These are phyloP conservation scores for Stachybotrys echinatus DNA, from an alignment of 2,329 filamentous ascomycete species.

Conservation along the genomic window DNA sequence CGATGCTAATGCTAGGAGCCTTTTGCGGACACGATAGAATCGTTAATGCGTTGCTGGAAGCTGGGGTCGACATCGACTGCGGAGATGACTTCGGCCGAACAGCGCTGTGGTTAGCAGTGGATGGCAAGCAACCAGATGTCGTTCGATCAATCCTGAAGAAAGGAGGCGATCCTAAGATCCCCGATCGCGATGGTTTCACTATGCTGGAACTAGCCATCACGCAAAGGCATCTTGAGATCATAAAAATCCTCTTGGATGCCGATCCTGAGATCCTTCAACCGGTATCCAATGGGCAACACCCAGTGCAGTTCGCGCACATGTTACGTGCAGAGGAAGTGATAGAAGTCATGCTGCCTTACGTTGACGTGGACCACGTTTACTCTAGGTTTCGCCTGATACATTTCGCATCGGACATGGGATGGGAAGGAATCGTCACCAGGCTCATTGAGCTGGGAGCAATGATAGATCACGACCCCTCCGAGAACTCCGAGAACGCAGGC, in stretches of 20 bases:
- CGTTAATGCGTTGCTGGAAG: slow-evolving; percentile 8
- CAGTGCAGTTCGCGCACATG: slow-evolving; percentile 8
- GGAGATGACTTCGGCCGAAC: slow-evolving; percentile 10
- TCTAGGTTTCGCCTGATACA: slow-evolving; percentile 9
- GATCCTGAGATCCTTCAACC: slow-evolving; percentile 5
- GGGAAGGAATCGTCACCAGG: slow-evolving; percentile 8
- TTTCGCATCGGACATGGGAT: slow-evolving; percentile 8
- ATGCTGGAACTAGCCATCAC: slow-evolving; percentile 1
- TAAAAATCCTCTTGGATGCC: slow-evolving; percentile 8
- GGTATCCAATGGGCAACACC: slow-evolving; percentile 7
- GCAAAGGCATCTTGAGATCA: slow-evolving; percentile 8
- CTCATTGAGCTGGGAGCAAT: slow-evolving; percentile 3
- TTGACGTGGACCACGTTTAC: slow-evolving; percentile 9
- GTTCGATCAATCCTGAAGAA: slow-evolving; percentile 8
- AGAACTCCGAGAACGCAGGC: too few species aligned
- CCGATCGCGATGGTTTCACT: slow-evolving; percentile 2
- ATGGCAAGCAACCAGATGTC: slow-evolving; percentile 6
- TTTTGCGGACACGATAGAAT: slow-evolving; percentile 5
- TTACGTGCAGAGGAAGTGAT: slow-evolving; percentile 6
- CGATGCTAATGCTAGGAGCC: slow-evolving; percentile 10
- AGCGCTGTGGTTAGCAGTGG: slow-evolving; percentile 9
- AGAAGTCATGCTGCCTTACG: slow-evolving; percentile 7
- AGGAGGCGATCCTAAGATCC: slow-evolving; percentile 10
- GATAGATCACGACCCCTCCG: not conserved
- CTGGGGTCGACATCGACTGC: slow-evolving; percentile 9